phyloP scores from a whole-genome alignment of 129 eudicot species.

The Daucus carota region DH1_v3.0 NC_030384.2:42542001-42542500 shows the following conservation, averaged over 20 bases:
- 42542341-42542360: constrained; percentile 83
- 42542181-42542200: background rate
- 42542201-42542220: background rate
- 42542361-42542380: constrained; percentile 96
- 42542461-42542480: constrained; percentile 83
- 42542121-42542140: constrained; percentile 34
- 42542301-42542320: background rate
- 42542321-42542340: constrained; percentile 47
- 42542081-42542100: constrained; percentile 99
- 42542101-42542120: constrained; percentile 85
- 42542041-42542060: constrained; percentile 97
- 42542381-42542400: constrained; percentile 95
- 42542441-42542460: constrained; percentile 84
- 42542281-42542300: background rate
- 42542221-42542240: background rate
- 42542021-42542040: constrained; percentile 12
- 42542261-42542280: too few species aligned
- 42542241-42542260: too few species aligned
- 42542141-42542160: background rate
- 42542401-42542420: constrained; percentile 94
- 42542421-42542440: constrained; percentile 94
- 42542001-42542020: background rate
- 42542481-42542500: constrained; percentile 80
- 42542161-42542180: background rate
- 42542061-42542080: constrained; percentile 81